Conservation (phyloP, 2,329 filamentous ascomycete species). For the Alternaria incomplexa region DNA sequence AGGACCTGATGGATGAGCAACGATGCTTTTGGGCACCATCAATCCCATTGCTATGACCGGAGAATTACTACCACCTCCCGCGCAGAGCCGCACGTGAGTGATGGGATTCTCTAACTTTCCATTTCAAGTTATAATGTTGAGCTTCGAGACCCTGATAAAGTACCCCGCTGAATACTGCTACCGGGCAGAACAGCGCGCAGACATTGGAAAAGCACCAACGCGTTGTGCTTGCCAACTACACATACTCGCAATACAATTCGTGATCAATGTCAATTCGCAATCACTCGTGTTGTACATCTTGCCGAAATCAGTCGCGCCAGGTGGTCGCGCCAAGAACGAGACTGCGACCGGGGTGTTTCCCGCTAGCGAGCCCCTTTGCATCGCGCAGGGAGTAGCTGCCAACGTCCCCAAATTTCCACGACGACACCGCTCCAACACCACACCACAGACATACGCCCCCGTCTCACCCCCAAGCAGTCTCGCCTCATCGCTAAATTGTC, state of each 20-base stretch:
- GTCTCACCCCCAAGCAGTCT: conserved; percentile 28
- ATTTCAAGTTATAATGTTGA: background rate
- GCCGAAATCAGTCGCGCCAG: conserved; percentile 29
- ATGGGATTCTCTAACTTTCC: background rate
- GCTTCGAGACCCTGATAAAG: background rate
- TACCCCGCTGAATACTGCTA: background rate
- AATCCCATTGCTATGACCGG: background rate
- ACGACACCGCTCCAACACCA: conserved; percentile 38
- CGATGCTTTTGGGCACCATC: background rate
- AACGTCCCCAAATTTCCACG: conserved; percentile 50
- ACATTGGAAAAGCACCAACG: background rate
- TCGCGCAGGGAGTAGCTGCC: conserved; percentile 47
- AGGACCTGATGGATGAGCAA: background rate
- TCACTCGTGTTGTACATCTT: conserved; percentile 12
- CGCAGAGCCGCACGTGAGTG: background rate
- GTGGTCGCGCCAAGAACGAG: conserved; percentile 38
- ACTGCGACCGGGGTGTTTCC: conserved; percentile 37
- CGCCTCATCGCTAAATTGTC: conserved; percentile 27
- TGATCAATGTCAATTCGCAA: background rate
- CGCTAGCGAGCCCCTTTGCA: conserved; percentile 51
- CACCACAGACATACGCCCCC: conserved; percentile 31
- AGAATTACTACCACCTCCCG: background rate
- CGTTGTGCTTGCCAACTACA: background rate
- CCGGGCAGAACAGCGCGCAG: background rate
- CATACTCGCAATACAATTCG: background rate